Evolutionary conservation across 2,329 filamentous ascomycete species (phyloP), one percentile per base, ranked within the genome.

Genomic region (Colletotrichum euphorbiae): DNA sequence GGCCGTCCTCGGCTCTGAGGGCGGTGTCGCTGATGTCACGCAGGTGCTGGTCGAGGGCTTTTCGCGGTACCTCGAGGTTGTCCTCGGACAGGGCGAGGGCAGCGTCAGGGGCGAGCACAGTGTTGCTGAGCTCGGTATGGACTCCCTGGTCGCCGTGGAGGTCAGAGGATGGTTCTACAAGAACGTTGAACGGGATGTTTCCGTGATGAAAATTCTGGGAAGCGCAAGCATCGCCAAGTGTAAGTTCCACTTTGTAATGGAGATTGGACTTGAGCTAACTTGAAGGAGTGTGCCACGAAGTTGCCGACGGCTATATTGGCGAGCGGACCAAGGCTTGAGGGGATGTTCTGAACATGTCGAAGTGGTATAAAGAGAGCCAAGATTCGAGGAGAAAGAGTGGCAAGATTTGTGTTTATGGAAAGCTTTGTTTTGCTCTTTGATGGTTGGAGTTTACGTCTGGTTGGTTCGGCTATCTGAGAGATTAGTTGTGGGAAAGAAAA

Each of bases 141-240:
- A 77, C 65, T 74, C 74, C 21, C 70, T 78, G 4, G 70, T 75
- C 2, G 75, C 74, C 8, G 70, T 75, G n/a, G 75, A 74, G 77
- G 80, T 81, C 5, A 79, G 83, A 3, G 75, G 80, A 4, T 87
- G 84, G 84, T 84, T 85, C 65, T 61, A 79, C 42, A 83, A 82
- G 69, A 76, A 82, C 52, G 54, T 85, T 0, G 71, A 78, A 2
- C 73, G 80, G 3, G 80, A 85, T 50, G 75, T 86, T 2, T 80
- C 82, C 0, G 78, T 84, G 1, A 74, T 85, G 28, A 83, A 83
- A 69, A 76, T 86, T 42, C 70, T 85, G 4, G 75, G 79, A 8
- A 80, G 79, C 7, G 72, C 64, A 4, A 73, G 71, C 1, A 62
- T 74, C 21, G 57, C 63, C 2, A 73, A 74, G 51, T 42, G 70